Evolutionary conservation across 2,329 filamentous ascomycete species (phyloP).

Genomic region (Neopestalotiopsis sp.): DNA sequence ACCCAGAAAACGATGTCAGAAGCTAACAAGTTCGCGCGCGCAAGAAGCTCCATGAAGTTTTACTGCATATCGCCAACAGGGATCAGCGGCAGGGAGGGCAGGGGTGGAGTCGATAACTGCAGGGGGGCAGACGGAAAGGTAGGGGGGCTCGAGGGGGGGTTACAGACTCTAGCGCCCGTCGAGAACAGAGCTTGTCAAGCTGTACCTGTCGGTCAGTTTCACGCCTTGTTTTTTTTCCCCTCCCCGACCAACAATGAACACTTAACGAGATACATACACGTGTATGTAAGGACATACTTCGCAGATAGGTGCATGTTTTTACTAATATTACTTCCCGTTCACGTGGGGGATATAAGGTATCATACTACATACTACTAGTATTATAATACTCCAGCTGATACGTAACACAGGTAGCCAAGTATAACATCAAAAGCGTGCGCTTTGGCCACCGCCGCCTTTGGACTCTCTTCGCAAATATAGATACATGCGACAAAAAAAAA

Average conservation of each 20-base stretch:
- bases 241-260: background rate
- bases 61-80: slow-evolving; percentile 4
- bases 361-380: no score
- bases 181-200: slow-evolving; percentile 11
- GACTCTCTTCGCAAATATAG: no score
- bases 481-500: no score
- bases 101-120: background rate
- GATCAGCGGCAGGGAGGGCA: slow-evolving; percentile 13
- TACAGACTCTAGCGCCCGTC: slow-evolving; percentile 1
- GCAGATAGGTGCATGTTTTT: no score
- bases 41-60: background rate
- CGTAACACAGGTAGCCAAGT: no score
- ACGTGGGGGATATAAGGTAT: no score
- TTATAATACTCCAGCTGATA: no score
- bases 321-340: no score
- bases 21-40: background rate
- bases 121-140: background rate
- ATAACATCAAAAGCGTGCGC: no score
- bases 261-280: no score
- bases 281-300: no score
- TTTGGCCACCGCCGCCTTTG: no score
- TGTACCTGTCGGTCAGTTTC: slow-evolving; percentile 12
- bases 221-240: background rate
- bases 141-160: background rate
- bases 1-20: background rate